A percentile compares a stretch with the other conserved stretches of the same genome.
Evolutionary conservation across 106 monocot species (phyloP).

Genomic region (Phalaenopsis aphrodite): DNA sequence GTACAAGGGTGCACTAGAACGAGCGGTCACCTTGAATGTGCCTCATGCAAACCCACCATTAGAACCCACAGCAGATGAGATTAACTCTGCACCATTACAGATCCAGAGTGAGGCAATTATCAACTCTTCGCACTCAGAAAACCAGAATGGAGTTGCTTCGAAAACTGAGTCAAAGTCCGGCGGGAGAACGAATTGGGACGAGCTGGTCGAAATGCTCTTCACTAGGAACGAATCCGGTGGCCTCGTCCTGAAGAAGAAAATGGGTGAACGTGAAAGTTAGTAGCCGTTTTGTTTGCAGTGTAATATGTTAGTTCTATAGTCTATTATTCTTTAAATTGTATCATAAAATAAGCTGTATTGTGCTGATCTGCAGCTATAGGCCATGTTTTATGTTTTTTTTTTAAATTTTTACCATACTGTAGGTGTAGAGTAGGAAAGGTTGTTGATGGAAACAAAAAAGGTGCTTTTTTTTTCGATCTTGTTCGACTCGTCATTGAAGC

Average conservation of each 20-base stretch:
- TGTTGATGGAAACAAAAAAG: background rate
- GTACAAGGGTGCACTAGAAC: constrained; percentile 64
- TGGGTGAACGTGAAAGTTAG: background rate
- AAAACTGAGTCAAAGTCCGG: constrained; percentile 13
- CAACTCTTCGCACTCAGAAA: background rate
- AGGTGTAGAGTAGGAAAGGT: background rate
- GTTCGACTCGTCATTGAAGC: too few species aligned
- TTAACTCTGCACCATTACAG: background rate
- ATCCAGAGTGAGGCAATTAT: background rate
- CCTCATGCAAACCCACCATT: constrained; percentile 44
- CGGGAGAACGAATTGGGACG: constrained; percentile 48
- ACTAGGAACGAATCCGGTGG: constrained; percentile 18
- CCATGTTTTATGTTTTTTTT: too few species aligned
- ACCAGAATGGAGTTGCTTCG: background rate
- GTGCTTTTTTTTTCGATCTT: too few species aligned
- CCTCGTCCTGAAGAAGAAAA: constrained; percentile 28
- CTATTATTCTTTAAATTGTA: too few species aligned
- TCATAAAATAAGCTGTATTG: too few species aligned
- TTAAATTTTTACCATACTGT: background rate
- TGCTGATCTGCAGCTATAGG: too few species aligned
- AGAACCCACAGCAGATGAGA: background rate
- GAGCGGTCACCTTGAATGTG: constrained; percentile 53
- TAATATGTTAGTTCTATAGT: too few species aligned
- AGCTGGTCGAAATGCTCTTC: constrained; percentile 39
- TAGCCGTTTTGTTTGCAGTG: background rate